phyloP scores from a whole-genome alignment of 148 eudicot species.

The Vaccinium macrocarpon region DNA sequence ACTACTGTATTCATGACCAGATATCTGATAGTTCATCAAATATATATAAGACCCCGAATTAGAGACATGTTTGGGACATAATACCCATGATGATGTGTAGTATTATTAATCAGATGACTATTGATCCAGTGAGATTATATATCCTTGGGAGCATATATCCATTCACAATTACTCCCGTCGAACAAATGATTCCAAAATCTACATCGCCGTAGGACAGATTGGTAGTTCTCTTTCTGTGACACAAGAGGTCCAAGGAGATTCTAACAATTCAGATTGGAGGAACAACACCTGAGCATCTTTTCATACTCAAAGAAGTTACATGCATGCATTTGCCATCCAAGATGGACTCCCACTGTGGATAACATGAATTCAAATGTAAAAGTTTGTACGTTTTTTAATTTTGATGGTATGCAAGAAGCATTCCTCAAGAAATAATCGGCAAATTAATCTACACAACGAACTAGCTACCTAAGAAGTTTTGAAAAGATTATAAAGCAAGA shows the following conservation, averaged over 20 bases:
- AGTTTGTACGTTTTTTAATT: too few relatives aligned
- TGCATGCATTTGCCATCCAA: neutral
- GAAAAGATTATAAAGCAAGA: neutral
- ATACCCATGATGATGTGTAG: neutral
- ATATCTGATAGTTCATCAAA: neutral
- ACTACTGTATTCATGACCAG: neutral
- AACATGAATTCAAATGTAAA: neutral
- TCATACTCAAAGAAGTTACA: neutral
- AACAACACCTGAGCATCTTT: neutral
- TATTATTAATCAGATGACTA: too few relatives aligned
- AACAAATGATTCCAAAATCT: neutral
- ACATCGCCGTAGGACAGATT: neutral
- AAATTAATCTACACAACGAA: neutral
- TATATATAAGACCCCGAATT: neutral
- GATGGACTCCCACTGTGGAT: neutral
- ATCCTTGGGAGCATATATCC: neutral
- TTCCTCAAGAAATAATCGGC: neutral
- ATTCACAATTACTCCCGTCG: neutral
- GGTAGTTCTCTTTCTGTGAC: neutral
- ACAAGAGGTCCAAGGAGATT: neutral
- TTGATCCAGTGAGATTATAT: neutral
- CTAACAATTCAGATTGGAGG: neutral
- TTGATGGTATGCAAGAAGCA: neutral
- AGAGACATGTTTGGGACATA: neutral
- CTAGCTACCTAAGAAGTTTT: neutral